Percentiles rank a stretch among this genome's conserved stretches.
Evolutionary conservation across 768 basidiomycete species (phyloP).

Genomic region (Harrya chromipes): DNA sequence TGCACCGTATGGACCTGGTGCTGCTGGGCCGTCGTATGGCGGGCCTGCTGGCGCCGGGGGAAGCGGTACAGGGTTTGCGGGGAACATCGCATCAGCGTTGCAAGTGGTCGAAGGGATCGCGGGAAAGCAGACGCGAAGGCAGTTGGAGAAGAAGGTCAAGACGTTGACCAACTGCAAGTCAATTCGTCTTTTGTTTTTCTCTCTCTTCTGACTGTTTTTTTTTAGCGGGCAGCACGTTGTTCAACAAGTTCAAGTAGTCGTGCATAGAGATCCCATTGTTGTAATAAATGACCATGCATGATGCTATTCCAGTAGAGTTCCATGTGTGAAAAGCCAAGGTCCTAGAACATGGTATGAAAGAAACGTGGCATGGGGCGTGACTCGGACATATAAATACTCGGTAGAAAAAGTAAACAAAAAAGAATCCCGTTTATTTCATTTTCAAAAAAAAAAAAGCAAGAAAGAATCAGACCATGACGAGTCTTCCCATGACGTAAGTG

Average conservation of each 20-base stretch:
- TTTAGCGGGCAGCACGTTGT: conserved; percentile 1
- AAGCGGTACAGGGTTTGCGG: conserved; percentile 11
- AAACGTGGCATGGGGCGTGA: no score
- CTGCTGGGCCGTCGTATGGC: not conserved
- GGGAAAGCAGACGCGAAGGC: conserved; percentile 47
- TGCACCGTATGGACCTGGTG: conserved; percentile 7
- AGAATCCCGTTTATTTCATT: not conserved
- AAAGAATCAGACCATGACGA: conserved; percentile 31
- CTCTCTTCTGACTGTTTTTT: not conserved
- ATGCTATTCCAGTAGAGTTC: no score
- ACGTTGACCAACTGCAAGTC: conserved; percentile 52
- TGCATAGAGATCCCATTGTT: no score
- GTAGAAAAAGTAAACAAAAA: conserved; percentile 2
- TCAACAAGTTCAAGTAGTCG: conserved; percentile 1
- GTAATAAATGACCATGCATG: no score
- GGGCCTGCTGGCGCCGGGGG: not conserved
- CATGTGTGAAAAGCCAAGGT: no score
- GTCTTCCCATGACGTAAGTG: conserved; percentile 34
- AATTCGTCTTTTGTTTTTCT: not conserved
- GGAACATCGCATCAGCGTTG: conserved; percentile 35
- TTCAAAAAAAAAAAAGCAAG: conserved; percentile 2
- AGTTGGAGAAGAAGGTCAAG: conserved; percentile 47
- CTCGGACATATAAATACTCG: no score
- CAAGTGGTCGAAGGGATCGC: conserved; percentile 55
- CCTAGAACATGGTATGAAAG: no score